These are phyloP conservation scores for Mucor irregularis DNA, from an alignment of 371 early-diverging fungal genomes.

Conservation along the genomic window DNA sequence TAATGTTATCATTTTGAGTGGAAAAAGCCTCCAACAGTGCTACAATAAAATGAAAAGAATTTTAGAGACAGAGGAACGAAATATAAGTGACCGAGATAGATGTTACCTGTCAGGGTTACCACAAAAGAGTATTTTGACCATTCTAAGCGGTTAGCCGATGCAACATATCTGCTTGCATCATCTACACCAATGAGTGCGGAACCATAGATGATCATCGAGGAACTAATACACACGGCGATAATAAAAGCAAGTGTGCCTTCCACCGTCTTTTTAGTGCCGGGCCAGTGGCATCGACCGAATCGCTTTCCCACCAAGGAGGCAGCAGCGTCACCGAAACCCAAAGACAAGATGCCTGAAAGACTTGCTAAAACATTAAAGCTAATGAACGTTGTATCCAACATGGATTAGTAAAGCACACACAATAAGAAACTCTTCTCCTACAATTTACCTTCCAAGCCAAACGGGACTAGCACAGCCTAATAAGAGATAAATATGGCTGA, in stretches of 20 bases:
- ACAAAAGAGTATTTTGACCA: slow-evolving; percentile 26
- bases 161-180: slow-evolving; percentile 20
- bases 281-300: slow-evolving; percentile 76
- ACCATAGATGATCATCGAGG: slow-evolving; percentile 34
- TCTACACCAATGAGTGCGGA: slow-evolving; percentile 28
- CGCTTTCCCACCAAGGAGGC: slow-evolving; percentile 85
- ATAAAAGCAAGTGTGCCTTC: slow-evolving; percentile 89
- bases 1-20: slow-evolving; percentile 78
- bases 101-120: slow-evolving; percentile 37
- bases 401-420: neutral
- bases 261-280: slow-evolving; percentile 76
- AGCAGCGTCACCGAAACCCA: slow-evolving; percentile 89
- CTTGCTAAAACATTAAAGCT: slow-evolving; percentile 54
- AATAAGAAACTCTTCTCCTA: neutral
- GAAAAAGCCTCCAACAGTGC: slow-evolving; percentile 64
- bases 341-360: slow-evolving; percentile 76
- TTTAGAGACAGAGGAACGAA: neutral
- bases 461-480: slow-evolving; percentile 90
- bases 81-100: neutral
- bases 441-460: slow-evolving; percentile 72
- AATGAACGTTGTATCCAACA: too few relatives aligned
- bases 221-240: slow-evolving; percentile 54
- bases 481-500: slow-evolving; percentile 87
- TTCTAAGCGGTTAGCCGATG: slow-evolving; percentile 22
- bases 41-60: slow-evolving; percentile 5